Percentiles rank a stretch among this genome's conserved stretches.
Conservation (phyloP, 1,284 basidiomycete species). For the Kwoniella shivajii region DNA sequence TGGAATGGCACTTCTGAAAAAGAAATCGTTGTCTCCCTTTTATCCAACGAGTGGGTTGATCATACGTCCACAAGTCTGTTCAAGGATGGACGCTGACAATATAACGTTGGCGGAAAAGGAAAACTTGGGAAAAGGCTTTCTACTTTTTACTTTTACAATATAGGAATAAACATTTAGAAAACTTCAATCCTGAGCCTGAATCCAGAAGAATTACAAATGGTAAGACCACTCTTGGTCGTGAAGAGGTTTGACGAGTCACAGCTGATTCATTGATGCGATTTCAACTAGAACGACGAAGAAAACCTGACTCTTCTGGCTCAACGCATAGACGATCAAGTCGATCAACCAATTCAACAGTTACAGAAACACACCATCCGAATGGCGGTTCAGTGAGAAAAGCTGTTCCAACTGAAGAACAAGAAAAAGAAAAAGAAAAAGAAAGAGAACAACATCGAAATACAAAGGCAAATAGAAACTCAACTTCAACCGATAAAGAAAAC, state of each 20-base stretch:
- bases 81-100: no score
- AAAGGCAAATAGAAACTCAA: neutral
- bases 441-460: conserved; percentile 3
- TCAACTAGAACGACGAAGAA: conserved; percentile 14
- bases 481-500: conserved; percentile 3
- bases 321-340: conserved; percentile 3
- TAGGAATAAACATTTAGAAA: conserved; percentile 65
- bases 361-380: neutral
- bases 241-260: no score
- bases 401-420: conserved; percentile 11
- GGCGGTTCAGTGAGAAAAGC: conserved; percentile 13
- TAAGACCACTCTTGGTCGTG: neutral
- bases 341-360: neutral
- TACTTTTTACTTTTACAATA: conserved; percentile 79
- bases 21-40: conserved; percentile 67
- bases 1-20: conserved; percentile 74
- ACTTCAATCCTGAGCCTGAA: conserved; percentile 58
- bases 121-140: conserved; percentile 85
- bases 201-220: conserved; percentile 11
- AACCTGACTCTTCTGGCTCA: neutral
- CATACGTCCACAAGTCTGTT: neutral
- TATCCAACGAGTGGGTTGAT: conserved; percentile 51
- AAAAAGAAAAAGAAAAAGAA: conserved; percentile 7
- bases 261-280: neutral
- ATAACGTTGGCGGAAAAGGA: no score